phyloP scores from a whole-genome alignment of 306 rosid genomes.

The Citrullus amarus region DNA sequence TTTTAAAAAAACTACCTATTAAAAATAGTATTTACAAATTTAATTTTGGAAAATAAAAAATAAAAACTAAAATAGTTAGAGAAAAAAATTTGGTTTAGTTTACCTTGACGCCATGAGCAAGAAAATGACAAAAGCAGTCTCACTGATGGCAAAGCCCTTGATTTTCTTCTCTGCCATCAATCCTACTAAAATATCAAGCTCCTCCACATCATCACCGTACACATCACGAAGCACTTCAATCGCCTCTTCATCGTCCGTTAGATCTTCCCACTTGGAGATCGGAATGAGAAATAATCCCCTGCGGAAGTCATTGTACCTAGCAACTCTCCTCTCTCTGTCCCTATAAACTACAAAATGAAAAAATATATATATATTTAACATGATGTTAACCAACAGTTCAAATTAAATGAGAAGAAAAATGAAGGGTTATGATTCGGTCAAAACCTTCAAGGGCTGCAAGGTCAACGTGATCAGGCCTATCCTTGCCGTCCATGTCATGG shows the following conservation, averaged over 20 bases:
- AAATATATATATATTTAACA: rapidly evolving
- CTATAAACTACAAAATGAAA: constrained; percentile 32
- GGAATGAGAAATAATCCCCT: constrained; percentile 56
- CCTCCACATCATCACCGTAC: constrained; percentile 58
- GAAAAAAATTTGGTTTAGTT: background rate
- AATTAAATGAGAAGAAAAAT: background rate
- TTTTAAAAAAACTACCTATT: too few relatives aligned
- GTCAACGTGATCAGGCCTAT: background rate
- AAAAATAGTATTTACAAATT: too few relatives aligned
- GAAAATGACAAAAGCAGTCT: constrained; percentile 56
- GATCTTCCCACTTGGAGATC: constrained; percentile 56
- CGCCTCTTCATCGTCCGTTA: constrained; percentile 41
- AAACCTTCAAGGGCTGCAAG: background rate
- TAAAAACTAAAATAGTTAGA: too few relatives aligned
- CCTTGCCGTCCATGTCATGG: constrained; percentile 1
- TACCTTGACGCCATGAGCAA: constrained; percentile 60
- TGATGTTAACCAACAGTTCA: background rate
- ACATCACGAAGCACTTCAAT: constrained; percentile 37
- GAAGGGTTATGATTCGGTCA: background rate
- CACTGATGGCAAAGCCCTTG: constrained; percentile 64
- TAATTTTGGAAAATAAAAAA: too few relatives aligned
- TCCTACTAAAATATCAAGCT: constrained; percentile 53
- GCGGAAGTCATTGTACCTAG: constrained; percentile 56
- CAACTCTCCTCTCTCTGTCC: constrained; percentile 68
- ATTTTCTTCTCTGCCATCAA: constrained; percentile 62